Evolutionary conservation across 345 rosid genomes (phyloP).

Genomic region (Brassica incana): DNA sequence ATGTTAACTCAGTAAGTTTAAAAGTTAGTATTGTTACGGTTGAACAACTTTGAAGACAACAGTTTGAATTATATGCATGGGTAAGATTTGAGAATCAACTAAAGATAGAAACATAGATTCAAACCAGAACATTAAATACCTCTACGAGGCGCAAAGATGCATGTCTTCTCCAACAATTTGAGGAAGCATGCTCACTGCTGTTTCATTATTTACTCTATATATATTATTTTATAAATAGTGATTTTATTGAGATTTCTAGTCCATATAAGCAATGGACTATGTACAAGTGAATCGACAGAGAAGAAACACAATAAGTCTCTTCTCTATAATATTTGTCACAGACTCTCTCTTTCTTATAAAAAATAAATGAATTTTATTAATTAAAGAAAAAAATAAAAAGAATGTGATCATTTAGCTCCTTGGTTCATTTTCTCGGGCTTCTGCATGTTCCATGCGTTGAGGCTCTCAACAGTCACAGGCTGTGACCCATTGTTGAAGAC

Average conservation of each 20-base stretch:
- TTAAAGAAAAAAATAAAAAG: background rate
- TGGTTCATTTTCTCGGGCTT: constrained; percentile 48
- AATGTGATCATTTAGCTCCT: constrained; percentile 26
- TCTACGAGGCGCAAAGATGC: background rate
- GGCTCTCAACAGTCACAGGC: constrained; percentile 51
- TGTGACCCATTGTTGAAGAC: constrained; percentile 74
- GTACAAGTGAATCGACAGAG: constrained; percentile 4
- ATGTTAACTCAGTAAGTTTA: background rate
- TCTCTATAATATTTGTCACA: background rate
- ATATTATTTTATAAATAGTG: background rate
- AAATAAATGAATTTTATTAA: background rate
- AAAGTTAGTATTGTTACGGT: background rate
- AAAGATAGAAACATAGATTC: background rate
- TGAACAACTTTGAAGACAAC: background rate
- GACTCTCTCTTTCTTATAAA: background rate
- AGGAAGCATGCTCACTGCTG: background rate
- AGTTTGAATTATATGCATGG: background rate
- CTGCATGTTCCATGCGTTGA: constrained; percentile 79
- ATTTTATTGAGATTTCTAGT: background rate
- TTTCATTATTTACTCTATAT: background rate
- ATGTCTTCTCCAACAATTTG: background rate
- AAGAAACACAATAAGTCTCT: constrained; percentile 3
- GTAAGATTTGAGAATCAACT: background rate
- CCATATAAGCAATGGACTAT: constrained; percentile 4
- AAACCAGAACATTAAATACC: background rate